A percentile compares a stretch with the other conserved stretches of the same genome.
Evolutionary conservation across 495 filamentous ascomycete genomes (phyloP).

Genomic region (Staphylotrichum longicolle): DNA sequence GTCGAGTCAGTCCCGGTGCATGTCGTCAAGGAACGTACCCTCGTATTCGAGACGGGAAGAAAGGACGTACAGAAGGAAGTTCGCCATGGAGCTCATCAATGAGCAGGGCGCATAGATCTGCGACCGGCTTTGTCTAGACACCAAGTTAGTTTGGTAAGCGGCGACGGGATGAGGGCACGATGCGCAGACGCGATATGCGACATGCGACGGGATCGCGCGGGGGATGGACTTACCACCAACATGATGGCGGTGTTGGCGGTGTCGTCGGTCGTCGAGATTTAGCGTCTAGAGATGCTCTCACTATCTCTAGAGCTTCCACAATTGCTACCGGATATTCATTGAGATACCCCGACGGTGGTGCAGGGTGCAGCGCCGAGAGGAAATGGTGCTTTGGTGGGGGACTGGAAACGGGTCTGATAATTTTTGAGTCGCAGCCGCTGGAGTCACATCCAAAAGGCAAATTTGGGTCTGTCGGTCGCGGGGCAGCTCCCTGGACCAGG

Average conservation of each 20-base stretch:
- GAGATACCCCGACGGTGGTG: conserved; percentile 25
- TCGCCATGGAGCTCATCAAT: conserved; percentile 86
- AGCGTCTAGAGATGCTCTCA: conserved; percentile 67
- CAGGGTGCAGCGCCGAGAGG: conserved; percentile 22
- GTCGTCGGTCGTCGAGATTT: conserved; percentile 19
- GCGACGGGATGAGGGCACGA: neutral
- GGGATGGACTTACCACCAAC: conserved; percentile 42
- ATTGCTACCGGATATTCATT: conserved; percentile 65
- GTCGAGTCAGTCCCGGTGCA: conserved; percentile 21
- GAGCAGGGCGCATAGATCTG: conserved; percentile 86
- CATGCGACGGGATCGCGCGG: neutral
- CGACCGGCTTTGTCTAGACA: conserved; percentile 54
- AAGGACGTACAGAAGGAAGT: conserved; percentile 73
- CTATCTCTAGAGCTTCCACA: conserved; percentile 68
- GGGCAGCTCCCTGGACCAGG: conserved; percentile 20
- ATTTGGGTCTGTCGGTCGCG: conserved; percentile 22
- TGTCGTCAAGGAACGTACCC: neutral
- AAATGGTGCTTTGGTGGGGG: conserved; percentile 33
- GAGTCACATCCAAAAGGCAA: conserved; percentile 20
- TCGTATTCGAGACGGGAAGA: conserved; percentile 1
- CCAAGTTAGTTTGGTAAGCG: conserved; percentile 10
- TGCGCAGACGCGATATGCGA: conserved; percentile 8
- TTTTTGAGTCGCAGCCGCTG: conserved; percentile 28
- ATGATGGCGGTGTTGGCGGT: conserved; percentile 27
- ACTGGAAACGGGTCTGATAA: conserved; percentile 20